Evolutionary conservation across 1,139 yeast species (phyloP), one percentile per base, ranked within the genome.

Genomic region (Tardiomyces depauwii): DNA sequence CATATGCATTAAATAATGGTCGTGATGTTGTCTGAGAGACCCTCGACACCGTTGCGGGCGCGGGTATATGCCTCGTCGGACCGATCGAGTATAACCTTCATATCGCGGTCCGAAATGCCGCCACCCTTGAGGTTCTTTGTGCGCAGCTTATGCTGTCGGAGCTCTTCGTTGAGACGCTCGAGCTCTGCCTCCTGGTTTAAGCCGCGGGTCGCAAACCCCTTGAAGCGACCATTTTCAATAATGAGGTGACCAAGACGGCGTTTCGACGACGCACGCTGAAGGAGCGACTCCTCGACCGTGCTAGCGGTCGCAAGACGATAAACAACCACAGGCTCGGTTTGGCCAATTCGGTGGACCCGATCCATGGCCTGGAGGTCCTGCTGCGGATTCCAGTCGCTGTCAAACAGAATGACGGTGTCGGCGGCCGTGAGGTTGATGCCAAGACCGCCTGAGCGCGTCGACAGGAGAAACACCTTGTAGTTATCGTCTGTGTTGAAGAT

Each of bases 311-410:
- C 80, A 41, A 91, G 72, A 49, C 97, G 73, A 59, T 78, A 86
- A 1, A 91, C 77, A 42, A 86, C 72, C 2, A 88, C 95, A 0
- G 96, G 96, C 46, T 75, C 78, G 1, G 68, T 72, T 62, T 91
- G 98, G 0, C 98, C 97, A 48, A 91, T 86, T 59, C 98, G 71
- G 62, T 91, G 97, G 13, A 86, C 94, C 49, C 98, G 72, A 59
- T 89, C 97, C 77, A 91, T 91, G 0, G 97, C 97, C 61, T 91
- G 98, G 44, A 88, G 67, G 63, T 91, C 97, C 55, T 87, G 89
- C 60, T 91, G 97, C 0, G 98, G 98, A 57, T 91, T 91, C 96
- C 97, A 89, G 61, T 91, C 97, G 50, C 86, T 83, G 59, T 91
- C 98, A 60, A 86, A 88, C 14, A 91, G 59, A 2, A 91, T 77